phyloP scores from a whole-genome alignment of 805 yeast genomes.

The Monosporozyma aquatica region DNA sequence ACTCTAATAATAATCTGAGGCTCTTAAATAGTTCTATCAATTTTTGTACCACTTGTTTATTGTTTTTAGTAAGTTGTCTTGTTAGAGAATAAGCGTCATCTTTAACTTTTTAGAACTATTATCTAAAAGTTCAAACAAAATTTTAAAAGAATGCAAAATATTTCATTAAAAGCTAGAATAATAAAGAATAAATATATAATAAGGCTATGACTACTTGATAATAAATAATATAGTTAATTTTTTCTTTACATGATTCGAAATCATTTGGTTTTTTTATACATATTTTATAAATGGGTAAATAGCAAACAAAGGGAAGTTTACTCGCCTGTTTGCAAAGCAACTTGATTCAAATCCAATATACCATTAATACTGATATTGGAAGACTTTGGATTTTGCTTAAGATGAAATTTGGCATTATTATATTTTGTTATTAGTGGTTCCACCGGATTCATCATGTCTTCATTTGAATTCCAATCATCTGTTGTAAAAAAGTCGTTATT shows the following conservation, averaged over 20 bases:
- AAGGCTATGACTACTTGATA: not conserved
- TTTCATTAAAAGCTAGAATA: not conserved
- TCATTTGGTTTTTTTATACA: not conserved
- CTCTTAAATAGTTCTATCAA: too few species aligned
- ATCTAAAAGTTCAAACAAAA: not conserved
- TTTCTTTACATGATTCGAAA: too few species aligned
- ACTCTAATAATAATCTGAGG: too few species aligned
- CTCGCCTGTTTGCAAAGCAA: constrained; percentile 4
- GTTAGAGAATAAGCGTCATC: not conserved
- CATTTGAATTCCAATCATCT: constrained; percentile 2
- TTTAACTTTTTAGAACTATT: not conserved
- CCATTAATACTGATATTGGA: constrained; percentile 2
- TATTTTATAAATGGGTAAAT: not conserved
- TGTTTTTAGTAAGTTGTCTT: not conserved
- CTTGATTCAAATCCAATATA: constrained; percentile 3
- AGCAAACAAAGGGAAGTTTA: not conserved
- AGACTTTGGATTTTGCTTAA: constrained; percentile 1
- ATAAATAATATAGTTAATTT: too few species aligned
- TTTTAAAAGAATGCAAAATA: not conserved
- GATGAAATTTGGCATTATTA: constrained; percentile 1
- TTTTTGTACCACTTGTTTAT: not conserved
- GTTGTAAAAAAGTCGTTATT: constrained; percentile 1
- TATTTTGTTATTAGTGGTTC: constrained; percentile 2
- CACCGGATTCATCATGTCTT: constrained; percentile 2
- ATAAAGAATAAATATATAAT: not conserved